Evolutionary conservation across 116 monocot species (phyloP).

Genomic region (Trichopus zeylanicus): DNA sequence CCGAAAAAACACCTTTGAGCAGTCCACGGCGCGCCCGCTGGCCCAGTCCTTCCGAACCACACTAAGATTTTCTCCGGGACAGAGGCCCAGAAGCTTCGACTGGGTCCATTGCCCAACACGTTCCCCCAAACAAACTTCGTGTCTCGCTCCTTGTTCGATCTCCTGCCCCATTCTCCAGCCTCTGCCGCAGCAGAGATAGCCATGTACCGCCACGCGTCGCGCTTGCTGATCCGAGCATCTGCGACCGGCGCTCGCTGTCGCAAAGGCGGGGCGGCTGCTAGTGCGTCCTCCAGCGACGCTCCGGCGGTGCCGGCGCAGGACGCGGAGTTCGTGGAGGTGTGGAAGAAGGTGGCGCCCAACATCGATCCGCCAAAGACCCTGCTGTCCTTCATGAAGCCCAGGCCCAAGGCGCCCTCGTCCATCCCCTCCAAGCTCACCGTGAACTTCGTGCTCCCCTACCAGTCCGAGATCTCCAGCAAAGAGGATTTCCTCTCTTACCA

Average conservation of each 20-base stretch:
- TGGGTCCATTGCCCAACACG: no score
- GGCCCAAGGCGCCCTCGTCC: slow-evolving; percentile 59
- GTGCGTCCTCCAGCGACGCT: slow-evolving; percentile 22
- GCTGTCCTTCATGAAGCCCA: slow-evolving; percentile 72
- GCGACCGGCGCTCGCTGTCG: slow-evolving; percentile 1
- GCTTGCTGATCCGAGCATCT: slow-evolving; percentile 21
- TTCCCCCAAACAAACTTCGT: no score
- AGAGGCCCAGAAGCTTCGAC: no score
- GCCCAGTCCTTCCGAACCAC: no score
- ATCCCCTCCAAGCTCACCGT: slow-evolving; percentile 93
- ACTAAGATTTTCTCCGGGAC: no score
- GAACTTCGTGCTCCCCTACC: slow-evolving; percentile 92
- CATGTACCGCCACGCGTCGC: slow-evolving; percentile 9
- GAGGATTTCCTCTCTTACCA: no score
- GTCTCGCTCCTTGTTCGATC: no score
- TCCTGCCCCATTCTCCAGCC: no score
- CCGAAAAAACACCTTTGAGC: no score
- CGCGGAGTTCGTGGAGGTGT: slow-evolving; percentile 52
- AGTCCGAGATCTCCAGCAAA: slow-evolving; percentile 74
- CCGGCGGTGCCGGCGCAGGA: slow-evolving; percentile 29
- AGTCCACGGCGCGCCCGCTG: no score
- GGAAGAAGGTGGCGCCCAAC: slow-evolving; percentile 85
- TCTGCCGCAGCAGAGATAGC: no score
- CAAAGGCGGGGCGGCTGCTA: neutral
- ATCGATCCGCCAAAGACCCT: slow-evolving; percentile 86